These are phyloP conservation scores for Debaryomyces maramus DNA, from an alignment of 805 yeast species.

Conservation along the genomic window DNA sequence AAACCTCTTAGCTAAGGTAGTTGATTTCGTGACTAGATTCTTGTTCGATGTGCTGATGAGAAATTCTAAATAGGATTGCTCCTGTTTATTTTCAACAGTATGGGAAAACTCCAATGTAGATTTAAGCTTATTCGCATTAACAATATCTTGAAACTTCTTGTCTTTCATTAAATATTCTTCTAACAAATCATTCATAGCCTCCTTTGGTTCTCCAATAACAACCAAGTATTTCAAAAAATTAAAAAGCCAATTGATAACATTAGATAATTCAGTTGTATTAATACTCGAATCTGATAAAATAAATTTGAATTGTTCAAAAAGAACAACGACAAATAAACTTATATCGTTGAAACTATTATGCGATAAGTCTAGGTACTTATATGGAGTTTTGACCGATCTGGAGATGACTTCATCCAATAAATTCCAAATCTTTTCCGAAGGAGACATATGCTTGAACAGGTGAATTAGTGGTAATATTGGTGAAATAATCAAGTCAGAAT, in stretches of 20 bases:
- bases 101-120: background rate
- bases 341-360: constrained; percentile 28
- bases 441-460: constrained; percentile 37
- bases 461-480: constrained; percentile 58
- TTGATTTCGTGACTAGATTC: constrained; percentile 1
- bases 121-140: background rate
- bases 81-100: constrained; percentile 2
- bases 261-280: constrained; percentile 4
- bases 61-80: constrained; percentile 12
- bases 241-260: constrained; percentile 49
- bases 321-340: constrained; percentile 33
- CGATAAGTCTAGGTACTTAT: constrained; percentile 70
- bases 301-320: constrained; percentile 69
- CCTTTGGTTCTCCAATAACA: constrained; percentile 60
- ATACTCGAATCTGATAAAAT: constrained; percentile 33
- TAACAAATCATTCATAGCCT: constrained; percentile 18
- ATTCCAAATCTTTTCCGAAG: constrained; percentile 48
- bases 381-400: constrained; percentile 73
- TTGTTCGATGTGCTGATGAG: constrained; percentile 11
- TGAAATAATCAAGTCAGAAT: constrained; percentile 46
- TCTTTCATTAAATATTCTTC: constrained; percentile 4
- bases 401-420: constrained; percentile 75
- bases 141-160: constrained; percentile 4
- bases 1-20: constrained; percentile 22
- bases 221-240: constrained; percentile 47